Evolutionary conservation across 306 rosid genomes (phyloP).

Genomic region (Casuarina cunninghamiana): DNA sequence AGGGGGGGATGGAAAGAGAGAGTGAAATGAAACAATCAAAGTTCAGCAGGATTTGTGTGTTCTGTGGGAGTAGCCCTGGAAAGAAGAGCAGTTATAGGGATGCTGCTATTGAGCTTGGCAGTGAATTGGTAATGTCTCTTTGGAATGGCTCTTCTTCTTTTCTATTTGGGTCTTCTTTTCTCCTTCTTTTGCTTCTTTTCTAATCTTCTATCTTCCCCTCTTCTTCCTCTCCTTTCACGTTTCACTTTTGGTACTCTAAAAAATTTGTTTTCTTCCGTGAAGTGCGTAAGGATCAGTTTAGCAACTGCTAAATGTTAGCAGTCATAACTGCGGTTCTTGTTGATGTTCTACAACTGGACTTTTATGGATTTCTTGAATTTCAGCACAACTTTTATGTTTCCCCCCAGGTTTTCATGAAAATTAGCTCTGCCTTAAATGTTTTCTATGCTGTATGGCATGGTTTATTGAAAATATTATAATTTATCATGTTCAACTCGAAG

Average conservation of each 20-base stretch:
- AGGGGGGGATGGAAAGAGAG: conserved; percentile 46
- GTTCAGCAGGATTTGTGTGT: conserved; percentile 91
- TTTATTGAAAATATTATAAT: neutral
- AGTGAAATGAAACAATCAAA: conserved; percentile 53
- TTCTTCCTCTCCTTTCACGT: neutral
- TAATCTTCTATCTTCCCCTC: neutral
- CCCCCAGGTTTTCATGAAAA: neutral
- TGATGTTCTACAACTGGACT: neutral
- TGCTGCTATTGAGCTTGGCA: conserved; percentile 92
- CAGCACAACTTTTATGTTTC: neutral
- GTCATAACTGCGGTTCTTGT: neutral
- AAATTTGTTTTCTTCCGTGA: neutral
- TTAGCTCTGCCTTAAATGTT: neutral
- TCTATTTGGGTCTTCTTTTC: neutral
- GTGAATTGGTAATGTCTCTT: conserved; percentile 66
- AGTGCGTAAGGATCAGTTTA: neutral
- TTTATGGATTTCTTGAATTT: neutral
- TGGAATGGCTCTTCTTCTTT: neutral
- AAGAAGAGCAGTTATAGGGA: conserved; percentile 80
- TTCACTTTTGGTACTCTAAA: neutral
- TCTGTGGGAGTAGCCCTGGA: conserved; percentile 94
- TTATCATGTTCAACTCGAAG: neutral
- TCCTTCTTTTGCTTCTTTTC: neutral
- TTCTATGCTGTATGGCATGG: neutral
- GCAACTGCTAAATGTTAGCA: neutral